Conservation (phyloP, 106 monocot species). For the Chionographis japonica region DNA sequence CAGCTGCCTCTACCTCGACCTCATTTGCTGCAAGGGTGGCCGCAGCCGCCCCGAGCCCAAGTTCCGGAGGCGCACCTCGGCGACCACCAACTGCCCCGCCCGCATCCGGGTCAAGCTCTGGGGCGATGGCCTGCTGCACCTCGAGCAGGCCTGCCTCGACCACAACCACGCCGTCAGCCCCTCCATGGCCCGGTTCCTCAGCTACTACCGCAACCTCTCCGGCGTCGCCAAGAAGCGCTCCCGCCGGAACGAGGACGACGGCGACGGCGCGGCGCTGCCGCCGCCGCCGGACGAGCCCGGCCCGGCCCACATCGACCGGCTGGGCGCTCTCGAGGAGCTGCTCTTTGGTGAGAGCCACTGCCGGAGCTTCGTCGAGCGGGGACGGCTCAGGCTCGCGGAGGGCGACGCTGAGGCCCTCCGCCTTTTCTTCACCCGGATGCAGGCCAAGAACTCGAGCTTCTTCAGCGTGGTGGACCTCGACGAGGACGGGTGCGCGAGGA, state of each 20-base stretch:
- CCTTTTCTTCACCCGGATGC: slow-evolving; percentile 54
- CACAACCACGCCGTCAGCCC: slow-evolving; percentile 67
- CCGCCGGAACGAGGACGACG: background rate
- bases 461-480: slow-evolving; percentile 43
- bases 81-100: slow-evolving; percentile 56
- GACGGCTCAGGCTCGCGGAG: slow-evolving; percentile 28
- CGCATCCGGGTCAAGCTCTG: slow-evolving; percentile 61
- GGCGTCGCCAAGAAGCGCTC: slow-evolving; percentile 34
- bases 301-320: slow-evolving; percentile 2
- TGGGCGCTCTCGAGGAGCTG: slow-evolving; percentile 35
- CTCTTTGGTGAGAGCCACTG: slow-evolving; percentile 31
- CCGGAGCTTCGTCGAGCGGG: background rate
- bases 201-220: slow-evolving; percentile 34
- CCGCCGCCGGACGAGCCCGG: background rate
- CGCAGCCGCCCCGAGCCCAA: slow-evolving; percentile 49
- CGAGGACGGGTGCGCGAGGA: slow-evolving; percentile 25
- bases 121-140: slow-evolving; percentile 55
- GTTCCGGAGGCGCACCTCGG: slow-evolving; percentile 44
- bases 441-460: slow-evolving; percentile 47
- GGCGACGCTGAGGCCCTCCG: slow-evolving; percentile 40
- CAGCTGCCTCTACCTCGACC: slow-evolving; percentile 56
- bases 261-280: background rate
- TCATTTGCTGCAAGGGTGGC: slow-evolving; percentile 78
- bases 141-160: slow-evolving; percentile 53
- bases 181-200: slow-evolving; percentile 49